A percentile compares a stretch with the other conserved stretches of the same genome.
Conservation (phyloP, 1,139 yeast genomes). For the Yamadazyma oceani region DNA sequence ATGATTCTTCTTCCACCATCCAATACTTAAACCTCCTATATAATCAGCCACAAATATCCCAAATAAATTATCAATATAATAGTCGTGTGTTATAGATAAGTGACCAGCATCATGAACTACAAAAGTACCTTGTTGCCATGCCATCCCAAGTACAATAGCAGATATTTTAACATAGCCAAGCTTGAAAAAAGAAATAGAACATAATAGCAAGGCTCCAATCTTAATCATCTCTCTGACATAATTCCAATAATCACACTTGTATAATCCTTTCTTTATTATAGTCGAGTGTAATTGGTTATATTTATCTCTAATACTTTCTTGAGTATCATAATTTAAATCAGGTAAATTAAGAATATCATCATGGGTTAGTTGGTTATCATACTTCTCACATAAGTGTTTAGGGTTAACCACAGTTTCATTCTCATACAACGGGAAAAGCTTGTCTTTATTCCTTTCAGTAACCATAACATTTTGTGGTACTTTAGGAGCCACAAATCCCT, state of each 20-base stretch:
- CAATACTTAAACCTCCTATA: slow-evolving; percentile 83
- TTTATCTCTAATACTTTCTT: slow-evolving; percentile 51
- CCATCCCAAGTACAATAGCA: slow-evolving; percentile 68
- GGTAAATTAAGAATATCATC: slow-evolving; percentile 60
- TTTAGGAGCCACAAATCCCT: slow-evolving; percentile 42
- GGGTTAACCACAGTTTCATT: slow-evolving; percentile 53
- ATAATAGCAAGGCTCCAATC: slow-evolving; percentile 52
- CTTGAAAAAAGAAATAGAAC: slow-evolving; percentile 51
- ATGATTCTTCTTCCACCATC: slow-evolving; percentile 95
- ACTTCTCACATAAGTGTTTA: slow-evolving; percentile 50
- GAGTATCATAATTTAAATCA: slow-evolving; percentile 65
- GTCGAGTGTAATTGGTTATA: slow-evolving; percentile 62
- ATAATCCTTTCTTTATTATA: slow-evolving; percentile 58
- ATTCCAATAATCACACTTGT: slow-evolving; percentile 71
- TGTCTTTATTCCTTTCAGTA: slow-evolving; percentile 34
- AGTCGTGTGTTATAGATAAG: slow-evolving; percentile 76
- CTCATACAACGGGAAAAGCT: slow-evolving; percentile 35
- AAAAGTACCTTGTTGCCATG: slow-evolving; percentile 90
- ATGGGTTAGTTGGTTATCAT: slow-evolving; percentile 55
- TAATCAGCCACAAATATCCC: slow-evolving; percentile 76
- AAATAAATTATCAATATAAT: slow-evolving; percentile 71
- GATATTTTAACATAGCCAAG: slow-evolving; percentile 49
- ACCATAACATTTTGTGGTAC: slow-evolving; percentile 51
- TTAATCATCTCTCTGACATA: slow-evolving; percentile 68
- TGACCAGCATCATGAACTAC: slow-evolving; percentile 93